A percentile compares a stretch with the other conserved stretches of the same genome.
Conservation (phyloP, 2,329 filamentous ascomycete species). For the Ascosphaera aggregata region DNA sequence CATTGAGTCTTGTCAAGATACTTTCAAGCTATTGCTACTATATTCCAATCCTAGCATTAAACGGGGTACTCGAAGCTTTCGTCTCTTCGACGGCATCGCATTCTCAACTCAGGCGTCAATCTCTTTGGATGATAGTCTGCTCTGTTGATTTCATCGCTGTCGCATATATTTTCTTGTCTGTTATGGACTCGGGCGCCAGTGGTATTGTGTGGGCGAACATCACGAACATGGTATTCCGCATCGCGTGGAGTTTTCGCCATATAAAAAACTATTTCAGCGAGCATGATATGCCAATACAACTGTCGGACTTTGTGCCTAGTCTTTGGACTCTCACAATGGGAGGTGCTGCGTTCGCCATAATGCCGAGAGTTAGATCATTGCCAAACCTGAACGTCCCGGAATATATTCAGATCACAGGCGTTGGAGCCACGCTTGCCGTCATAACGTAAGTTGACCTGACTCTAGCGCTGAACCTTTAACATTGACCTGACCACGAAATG, state of each 20-base stretch:
- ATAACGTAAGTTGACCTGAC: conserved; percentile 32
- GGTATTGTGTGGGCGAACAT: conserved; percentile 73
- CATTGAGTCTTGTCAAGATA: conserved; percentile 46
- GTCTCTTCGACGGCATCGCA: conserved; percentile 67
- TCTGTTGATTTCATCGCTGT: conserved; percentile 51
- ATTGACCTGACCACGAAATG: too few relatives aligned
- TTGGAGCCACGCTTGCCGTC: conserved; percentile 29
- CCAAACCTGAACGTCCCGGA: conserved; percentile 8
- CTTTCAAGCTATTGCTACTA: conserved; percentile 75
- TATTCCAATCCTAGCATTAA: conserved; percentile 75
- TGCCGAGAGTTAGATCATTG: conserved; percentile 11
- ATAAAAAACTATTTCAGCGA: conserved; percentile 39
- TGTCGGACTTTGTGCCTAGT: conserved; percentile 22
- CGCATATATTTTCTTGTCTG: conserved; percentile 51
- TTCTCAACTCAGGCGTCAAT: conserved; percentile 51
- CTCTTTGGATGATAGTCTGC: conserved; percentile 63
- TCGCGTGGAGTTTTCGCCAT: conserved; percentile 56
- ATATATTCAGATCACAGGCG: conserved; percentile 23
- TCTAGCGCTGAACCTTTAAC: too few relatives aligned
- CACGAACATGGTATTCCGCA: conserved; percentile 73
- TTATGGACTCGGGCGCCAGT: conserved; percentile 45
- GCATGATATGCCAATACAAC: conserved; percentile 20
- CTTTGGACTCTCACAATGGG: conserved; percentile 22
- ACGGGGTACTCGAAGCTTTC: conserved; percentile 81
- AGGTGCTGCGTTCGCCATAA: conserved; percentile 21